Evolutionary conservation across 352 stramenopile genomes (phyloP).

Genomic region (Phytophthora chlamydospora): DNA sequence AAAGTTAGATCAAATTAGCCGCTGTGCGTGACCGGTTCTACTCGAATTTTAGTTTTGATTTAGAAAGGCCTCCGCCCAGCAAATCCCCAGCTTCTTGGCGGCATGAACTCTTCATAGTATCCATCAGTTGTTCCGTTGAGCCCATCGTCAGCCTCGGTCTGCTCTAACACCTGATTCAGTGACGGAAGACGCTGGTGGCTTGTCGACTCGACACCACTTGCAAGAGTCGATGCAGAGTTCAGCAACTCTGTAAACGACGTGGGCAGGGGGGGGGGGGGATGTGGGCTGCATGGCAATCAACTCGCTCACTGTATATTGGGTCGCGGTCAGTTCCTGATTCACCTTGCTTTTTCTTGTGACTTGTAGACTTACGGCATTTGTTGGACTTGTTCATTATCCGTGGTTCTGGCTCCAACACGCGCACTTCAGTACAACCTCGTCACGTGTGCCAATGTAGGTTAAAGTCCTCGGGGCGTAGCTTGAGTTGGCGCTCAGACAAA

Average conservation of each 20-base stretch:
- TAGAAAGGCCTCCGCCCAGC: conserved; percentile 1
- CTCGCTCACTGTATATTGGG: neutral
- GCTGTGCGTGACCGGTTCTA: too few relatives aligned
- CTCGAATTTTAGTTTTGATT: too few relatives aligned
- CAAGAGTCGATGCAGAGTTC: neutral
- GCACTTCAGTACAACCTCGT: neutral
- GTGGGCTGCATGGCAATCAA: conserved; percentile 3
- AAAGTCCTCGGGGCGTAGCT: conserved; percentile 1
- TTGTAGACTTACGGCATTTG: neutral
- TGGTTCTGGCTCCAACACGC: neutral
- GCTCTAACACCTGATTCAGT: neutral
- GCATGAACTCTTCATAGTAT: neutral
- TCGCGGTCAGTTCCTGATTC: neutral
- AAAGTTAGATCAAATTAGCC: too few relatives aligned
- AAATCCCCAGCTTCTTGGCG: neutral
- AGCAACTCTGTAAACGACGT: neutral
- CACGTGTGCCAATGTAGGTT: conserved; percentile 8
- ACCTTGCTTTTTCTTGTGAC: conserved; percentile 4
- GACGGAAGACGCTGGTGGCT: neutral
- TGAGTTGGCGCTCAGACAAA: neutral
- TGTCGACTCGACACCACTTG: too few relatives aligned
- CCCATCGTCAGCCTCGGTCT: too few relatives aligned
- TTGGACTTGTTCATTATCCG: neutral
- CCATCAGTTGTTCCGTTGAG: too few relatives aligned
- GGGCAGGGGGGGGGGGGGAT: neutral